phyloP scores from a whole-genome alignment of 805 yeast species.

The Kazachstania psychrophila region DNA sequence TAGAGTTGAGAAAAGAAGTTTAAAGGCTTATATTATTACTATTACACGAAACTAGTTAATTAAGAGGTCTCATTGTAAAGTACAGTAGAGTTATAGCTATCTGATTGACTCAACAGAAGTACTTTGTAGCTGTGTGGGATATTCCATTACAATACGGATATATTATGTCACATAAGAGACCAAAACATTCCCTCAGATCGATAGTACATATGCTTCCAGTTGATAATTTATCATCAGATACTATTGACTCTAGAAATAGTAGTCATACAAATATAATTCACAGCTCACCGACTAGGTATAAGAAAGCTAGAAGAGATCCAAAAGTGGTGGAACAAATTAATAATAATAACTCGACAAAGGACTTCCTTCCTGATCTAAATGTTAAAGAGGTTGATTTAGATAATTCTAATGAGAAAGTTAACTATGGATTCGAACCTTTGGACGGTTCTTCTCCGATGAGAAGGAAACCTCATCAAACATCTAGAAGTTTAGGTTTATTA shows the following conservation, averaged over 20 bases:
- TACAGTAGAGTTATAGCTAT: too few relatives aligned
- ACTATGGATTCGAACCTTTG: constrained; percentile 7
- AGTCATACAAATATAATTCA: not conserved
- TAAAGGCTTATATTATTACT: too few relatives aligned
- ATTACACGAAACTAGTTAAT: too few relatives aligned
- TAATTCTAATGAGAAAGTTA: constrained; percentile 1
- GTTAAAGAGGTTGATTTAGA: not conserved
- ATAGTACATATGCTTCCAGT: not conserved
- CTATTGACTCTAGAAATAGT: not conserved
- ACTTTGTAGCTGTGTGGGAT: too few relatives aligned
- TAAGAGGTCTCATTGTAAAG: too few relatives aligned
- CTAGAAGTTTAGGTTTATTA: constrained; percentile 10
- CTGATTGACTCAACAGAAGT: too few relatives aligned
- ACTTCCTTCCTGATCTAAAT: constrained; percentile 9
- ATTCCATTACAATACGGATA: too few relatives aligned
- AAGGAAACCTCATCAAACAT: constrained; percentile 1
- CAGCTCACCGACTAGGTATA: constrained; percentile 11
- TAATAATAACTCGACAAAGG: constrained; percentile 6
- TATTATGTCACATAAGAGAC: constrained; percentile 2
- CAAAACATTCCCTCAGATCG: not conserved
- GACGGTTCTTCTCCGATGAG: constrained; percentile 10
- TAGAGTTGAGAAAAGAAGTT: too few relatives aligned
- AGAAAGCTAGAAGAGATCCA: constrained; percentile 12
- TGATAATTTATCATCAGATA: not conserved
- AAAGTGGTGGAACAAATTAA: constrained; percentile 13